Conservation (phyloP, 331 rosid genomes). For the Acacia concinna region DNA sequence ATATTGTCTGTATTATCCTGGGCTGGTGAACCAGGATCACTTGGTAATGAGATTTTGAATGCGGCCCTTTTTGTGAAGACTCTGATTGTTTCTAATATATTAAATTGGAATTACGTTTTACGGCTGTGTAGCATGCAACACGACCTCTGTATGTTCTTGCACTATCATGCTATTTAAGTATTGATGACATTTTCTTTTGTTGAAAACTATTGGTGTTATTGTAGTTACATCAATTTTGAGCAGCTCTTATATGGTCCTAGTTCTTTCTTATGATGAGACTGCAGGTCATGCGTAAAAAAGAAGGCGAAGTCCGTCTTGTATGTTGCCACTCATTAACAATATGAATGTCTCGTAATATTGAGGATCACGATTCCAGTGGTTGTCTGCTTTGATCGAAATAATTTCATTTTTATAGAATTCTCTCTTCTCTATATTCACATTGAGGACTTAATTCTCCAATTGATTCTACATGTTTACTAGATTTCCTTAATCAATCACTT, state of each 20-base stretch:
- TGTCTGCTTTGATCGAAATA: neutral
- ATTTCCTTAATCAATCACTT: neutral
- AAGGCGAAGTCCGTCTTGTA: neutral
- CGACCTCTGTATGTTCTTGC: neutral
- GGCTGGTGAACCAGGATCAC: slow-evolving; percentile 29
- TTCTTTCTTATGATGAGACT: neutral
- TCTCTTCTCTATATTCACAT: too few relatives aligned
- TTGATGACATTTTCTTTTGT: too few relatives aligned
- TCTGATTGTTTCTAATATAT: neutral
- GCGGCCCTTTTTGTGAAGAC: neutral
- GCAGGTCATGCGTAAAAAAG: neutral
- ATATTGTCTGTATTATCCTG: slow-evolving; percentile 28
- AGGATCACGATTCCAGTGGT: neutral
- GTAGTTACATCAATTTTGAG: neutral
- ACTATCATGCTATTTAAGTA: neutral
- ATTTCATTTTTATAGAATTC: too few relatives aligned
- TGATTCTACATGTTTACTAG: too few relatives aligned
- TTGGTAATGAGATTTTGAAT: slow-evolving; percentile 11
- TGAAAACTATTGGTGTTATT: too few relatives aligned
- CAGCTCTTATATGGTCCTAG: neutral
- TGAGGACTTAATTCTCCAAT: too few relatives aligned
- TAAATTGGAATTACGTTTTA: neutral
- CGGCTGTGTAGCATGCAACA: neutral
- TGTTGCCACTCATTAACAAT: neutral
- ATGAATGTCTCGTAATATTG: neutral